A percentile compares a stretch with the other conserved stretches of the same genome.
Conservation (phyloP, 2,329 filamentous ascomycete genomes). For the Gaeumannomyces tritici region DNA sequence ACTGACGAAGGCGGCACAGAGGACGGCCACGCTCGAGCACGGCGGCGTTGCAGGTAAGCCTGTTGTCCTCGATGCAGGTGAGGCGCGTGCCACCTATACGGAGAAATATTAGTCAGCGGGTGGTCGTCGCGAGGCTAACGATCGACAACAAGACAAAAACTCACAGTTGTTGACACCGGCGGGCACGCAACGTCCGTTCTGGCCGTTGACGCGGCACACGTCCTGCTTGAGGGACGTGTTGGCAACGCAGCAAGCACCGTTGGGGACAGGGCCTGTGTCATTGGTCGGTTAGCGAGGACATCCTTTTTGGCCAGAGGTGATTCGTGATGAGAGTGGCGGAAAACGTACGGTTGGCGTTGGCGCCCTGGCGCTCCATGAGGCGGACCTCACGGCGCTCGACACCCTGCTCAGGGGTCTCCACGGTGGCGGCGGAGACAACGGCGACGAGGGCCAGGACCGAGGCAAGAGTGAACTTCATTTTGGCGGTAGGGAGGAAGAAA, state of each 20-base stretch:
- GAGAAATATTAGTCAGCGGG: too few relatives aligned
- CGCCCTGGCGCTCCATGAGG: conserved; percentile 16
- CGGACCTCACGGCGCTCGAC: conserved; percentile 14
- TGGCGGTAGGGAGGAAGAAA: conserved; percentile 6
- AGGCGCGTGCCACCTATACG: conserved; percentile 12
- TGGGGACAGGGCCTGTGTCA: conserved; percentile 16
- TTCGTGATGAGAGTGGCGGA: not conserved
- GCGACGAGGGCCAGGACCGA: conserved; percentile 12
- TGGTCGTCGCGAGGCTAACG: too few relatives aligned
- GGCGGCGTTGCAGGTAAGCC: conserved; percentile 17
- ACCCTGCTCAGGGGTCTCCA: conserved; percentile 9
- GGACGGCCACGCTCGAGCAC: conserved; percentile 17
- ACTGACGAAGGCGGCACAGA: not conserved
- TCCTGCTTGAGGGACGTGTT: conserved; percentile 26
- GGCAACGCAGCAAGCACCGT: conserved; percentile 23
- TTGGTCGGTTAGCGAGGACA: too few relatives aligned
- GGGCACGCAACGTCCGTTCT: conserved; percentile 23
- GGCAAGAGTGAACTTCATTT: conserved; percentile 18
- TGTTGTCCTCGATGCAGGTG: conserved; percentile 18
- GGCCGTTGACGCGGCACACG: conserved; percentile 22
- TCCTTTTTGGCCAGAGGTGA: not conserved
- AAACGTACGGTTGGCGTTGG: conserved; percentile 17
- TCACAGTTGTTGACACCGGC: conserved; percentile 23
- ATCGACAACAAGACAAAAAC: conserved; percentile 1
- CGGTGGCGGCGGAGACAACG: conserved; percentile 16